Conservation (phyloP, 257 asterid genomes). For the Petunia secreta region DNA sequence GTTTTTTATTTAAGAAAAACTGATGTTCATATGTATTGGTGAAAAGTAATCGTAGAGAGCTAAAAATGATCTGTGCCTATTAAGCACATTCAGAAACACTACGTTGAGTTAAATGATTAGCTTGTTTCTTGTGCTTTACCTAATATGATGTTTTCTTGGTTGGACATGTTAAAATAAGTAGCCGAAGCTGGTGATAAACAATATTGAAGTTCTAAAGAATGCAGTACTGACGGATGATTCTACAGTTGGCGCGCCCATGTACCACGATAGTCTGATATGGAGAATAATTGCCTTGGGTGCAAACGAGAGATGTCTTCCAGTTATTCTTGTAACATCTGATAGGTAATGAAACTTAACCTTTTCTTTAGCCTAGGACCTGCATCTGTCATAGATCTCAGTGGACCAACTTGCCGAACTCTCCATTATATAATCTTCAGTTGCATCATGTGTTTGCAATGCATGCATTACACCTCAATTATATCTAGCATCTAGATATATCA, state of each 20-base stretch:
- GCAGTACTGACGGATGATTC: slow-evolving; percentile 67
- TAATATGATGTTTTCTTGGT: slow-evolving; percentile 34
- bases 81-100: slow-evolving; percentile 4
- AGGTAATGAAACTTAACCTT: slow-evolving; percentile 53
- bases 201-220: slow-evolving; percentile 83
- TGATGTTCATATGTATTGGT: neutral
- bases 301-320: slow-evolving; percentile 83
- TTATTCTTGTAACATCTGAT: slow-evolving; percentile 84
- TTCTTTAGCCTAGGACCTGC: slow-evolving; percentile 18
- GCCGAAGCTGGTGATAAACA: slow-evolving; percentile 98
- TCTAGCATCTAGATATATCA: slow-evolving; percentile 8
- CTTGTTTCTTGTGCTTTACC: slow-evolving; percentile 26
- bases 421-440: slow-evolving; percentile 2
- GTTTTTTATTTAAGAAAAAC: neutral
- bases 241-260: slow-evolving; percentile 73
- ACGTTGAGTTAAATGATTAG: too few relatives aligned
- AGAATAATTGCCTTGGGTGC: slow-evolving; percentile 88
- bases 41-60: neutral
- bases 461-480: neutral
- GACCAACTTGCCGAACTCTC: neutral
- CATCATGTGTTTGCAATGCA: neutral
- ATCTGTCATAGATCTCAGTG: neutral
- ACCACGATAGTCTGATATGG: slow-evolving; percentile 96
- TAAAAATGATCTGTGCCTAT: neutral
- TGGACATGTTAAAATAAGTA: slow-evolving; percentile 49